A percentile compares a stretch with the other conserved stretches of the same genome.
These are phyloP conservation scores for Penicillium oxalicum DNA, from an alignment of 2,329 filamentous ascomycete genomes.

Conservation along the genomic window DNA sequence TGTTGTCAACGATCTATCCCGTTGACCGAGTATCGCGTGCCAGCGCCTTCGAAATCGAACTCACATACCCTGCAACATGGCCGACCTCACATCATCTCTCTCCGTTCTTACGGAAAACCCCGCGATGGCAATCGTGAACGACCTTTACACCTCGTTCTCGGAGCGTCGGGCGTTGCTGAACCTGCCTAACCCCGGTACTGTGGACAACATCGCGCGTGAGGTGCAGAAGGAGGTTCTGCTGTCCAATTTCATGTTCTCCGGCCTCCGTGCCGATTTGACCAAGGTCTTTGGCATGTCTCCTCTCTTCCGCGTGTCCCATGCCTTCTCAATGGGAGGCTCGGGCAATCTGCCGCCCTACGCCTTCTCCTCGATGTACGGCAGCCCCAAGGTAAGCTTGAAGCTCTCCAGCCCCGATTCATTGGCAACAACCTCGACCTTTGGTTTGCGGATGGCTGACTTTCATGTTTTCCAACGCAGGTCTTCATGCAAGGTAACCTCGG, in stretches of 20 bases:
- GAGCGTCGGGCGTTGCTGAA: constrained; percentile 83
- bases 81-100: constrained; percentile 45
- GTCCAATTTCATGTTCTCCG: constrained; percentile 94
- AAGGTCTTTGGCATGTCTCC: constrained; percentile 93
- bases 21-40: constrained; percentile 23
- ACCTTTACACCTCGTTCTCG: constrained; percentile 75
- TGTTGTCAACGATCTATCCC: constrained; percentile 14
- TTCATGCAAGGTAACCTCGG: constrained; percentile 95
- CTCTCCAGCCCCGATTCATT: constrained; percentile 1
- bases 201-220: constrained; percentile 84
- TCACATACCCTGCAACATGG: constrained; percentile 29
- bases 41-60: constrained; percentile 16
- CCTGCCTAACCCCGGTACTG: constrained; percentile 83
- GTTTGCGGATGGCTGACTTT: not conserved
- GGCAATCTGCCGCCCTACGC: constrained; percentile 82
- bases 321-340: constrained; percentile 87
- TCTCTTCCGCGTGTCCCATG: constrained; percentile 95
- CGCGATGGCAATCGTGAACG: constrained; percentile 61
- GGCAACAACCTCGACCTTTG: not conserved
- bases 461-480: constrained; percentile 50
- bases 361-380: constrained; percentile 90
- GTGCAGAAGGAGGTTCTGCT: constrained; percentile 94
- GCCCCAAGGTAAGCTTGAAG: constrained; percentile 64
- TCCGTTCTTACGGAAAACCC: constrained; percentile 70
- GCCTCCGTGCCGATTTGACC: constrained; percentile 90